Evolutionary conservation across 148 eudicot species (phyloP).

Genomic region (Silene conica): DNA sequence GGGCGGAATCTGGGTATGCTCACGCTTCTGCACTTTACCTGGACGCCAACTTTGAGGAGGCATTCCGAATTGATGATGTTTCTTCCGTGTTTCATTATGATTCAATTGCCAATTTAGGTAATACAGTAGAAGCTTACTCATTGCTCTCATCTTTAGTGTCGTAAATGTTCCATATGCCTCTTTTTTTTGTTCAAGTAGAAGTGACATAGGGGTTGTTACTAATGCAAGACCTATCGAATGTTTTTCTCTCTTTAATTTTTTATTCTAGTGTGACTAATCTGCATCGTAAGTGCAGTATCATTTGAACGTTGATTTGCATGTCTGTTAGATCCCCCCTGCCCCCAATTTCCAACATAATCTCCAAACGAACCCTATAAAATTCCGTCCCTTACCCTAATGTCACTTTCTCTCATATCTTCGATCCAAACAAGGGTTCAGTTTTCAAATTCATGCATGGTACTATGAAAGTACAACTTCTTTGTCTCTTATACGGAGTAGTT

Average conservation of each 20-base stretch:
- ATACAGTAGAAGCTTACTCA: conserved; percentile 4
- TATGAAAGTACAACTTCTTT: neutral
- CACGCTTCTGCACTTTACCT: conserved; percentile 31
- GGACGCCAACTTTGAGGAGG: conserved; percentile 39
- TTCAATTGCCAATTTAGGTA: conserved; percentile 22
- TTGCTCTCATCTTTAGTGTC: neutral
- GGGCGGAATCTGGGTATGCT: conserved; percentile 39
- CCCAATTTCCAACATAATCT: too few species aligned
- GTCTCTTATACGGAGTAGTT: neutral
- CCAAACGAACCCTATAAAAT: neutral
- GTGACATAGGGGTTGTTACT: neutral
- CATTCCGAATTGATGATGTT: conserved; percentile 26
- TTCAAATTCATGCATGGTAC: conserved; percentile 5
- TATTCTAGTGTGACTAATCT: neutral
- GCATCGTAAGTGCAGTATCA: neutral
- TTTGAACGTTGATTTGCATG: neutral
- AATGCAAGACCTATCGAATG: neutral
- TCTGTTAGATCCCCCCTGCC: neutral
- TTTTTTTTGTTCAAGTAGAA: too few species aligned
- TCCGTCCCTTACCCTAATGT: neutral
- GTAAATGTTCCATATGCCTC: too few species aligned
- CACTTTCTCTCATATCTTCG: neutral
- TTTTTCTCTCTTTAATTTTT: neutral
- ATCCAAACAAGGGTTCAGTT: neutral
- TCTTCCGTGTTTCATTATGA: conserved; percentile 28